Percentiles rank a stretch among this genome's conserved stretches.
Evolutionary conservation across 2,329 filamentous ascomycete genomes (phyloP).

Genomic region (Diaporthe sp.): DNA sequence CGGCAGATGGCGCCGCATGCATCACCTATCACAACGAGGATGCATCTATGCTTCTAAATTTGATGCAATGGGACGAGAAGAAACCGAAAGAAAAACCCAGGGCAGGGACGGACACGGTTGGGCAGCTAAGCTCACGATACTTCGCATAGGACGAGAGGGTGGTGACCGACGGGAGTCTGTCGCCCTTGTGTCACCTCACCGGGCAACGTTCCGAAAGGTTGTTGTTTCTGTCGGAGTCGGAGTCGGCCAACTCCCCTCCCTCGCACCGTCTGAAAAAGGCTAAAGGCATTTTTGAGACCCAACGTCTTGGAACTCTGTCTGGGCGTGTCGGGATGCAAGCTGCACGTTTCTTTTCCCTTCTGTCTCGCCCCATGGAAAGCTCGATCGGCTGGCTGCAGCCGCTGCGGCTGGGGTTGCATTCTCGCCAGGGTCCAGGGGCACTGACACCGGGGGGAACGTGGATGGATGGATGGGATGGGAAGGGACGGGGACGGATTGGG

Average conservation of each 20-base stretch:
- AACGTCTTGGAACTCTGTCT: slow-evolving; percentile 25
- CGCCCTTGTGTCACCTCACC: slow-evolving; percentile 33
- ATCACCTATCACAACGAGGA: neutral
- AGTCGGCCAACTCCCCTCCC: neutral
- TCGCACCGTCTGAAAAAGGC: neutral
- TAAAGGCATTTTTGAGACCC: slow-evolving; percentile 12
- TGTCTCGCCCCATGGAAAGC: neutral
- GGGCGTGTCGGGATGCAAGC: slow-evolving; percentile 17
- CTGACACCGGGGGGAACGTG: slow-evolving; percentile 1
- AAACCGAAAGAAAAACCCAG: neutral
- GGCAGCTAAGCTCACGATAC: slow-evolving; percentile 17
- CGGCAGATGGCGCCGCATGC: no score
- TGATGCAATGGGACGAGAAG: slow-evolving; percentile 18
- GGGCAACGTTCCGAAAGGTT: slow-evolving; percentile 28
- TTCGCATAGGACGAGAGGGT: slow-evolving; percentile 6
- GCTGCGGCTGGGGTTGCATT: slow-evolving; percentile 30
- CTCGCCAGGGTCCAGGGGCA: slow-evolving; percentile 19
- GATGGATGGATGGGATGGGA: neutral
- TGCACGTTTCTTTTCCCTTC: neutral
- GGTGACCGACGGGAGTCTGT: slow-evolving; percentile 35
- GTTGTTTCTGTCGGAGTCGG: slow-evolving; percentile 21
- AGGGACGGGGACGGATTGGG: neutral
- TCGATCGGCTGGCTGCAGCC: slow-evolving; percentile 34
- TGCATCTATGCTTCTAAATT: slow-evolving; percentile 20
- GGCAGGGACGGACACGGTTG: neutral